Conservation (phyloP, 2,329 filamentous ascomycete genomes). For the Tolypocladium capitatum region DNA sequence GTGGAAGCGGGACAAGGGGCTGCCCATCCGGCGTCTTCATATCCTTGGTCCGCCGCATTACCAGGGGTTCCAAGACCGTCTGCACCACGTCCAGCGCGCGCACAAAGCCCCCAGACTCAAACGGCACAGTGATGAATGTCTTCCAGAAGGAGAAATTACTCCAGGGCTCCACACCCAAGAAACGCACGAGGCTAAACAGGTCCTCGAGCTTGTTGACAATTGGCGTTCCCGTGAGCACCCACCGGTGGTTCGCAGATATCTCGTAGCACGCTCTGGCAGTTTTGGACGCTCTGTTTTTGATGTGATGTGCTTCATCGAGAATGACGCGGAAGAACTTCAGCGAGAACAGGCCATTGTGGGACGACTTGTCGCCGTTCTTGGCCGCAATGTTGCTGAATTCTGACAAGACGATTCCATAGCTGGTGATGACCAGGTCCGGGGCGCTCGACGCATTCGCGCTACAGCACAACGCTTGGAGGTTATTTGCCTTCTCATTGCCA, state of each 20-base stretch:
- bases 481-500: slow-evolving; percentile 67
- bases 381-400: slow-evolving; percentile 63
- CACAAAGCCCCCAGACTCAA: slow-evolving; percentile 90
- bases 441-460: slow-evolving; percentile 59
- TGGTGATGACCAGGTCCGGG: slow-evolving; percentile 86
- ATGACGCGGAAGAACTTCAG: slow-evolving; percentile 92
- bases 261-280: slow-evolving; percentile 93
- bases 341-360: slow-evolving; percentile 69
- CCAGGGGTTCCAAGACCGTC: slow-evolving; percentile 89
- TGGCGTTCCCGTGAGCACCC: slow-evolving; percentile 88
- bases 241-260: slow-evolving; percentile 70
- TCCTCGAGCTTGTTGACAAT: slow-evolving; percentile 96
- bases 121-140: slow-evolving; percentile 94
- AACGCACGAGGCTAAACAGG: slow-evolving; percentile 82
- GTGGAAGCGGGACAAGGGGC: slow-evolving; percentile 65
- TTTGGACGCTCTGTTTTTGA: slow-evolving; percentile 84
- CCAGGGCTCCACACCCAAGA: slow-evolving; percentile 92
- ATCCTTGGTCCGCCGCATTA: slow-evolving; percentile 87
- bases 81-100: slow-evolving; percentile 92
- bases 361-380: slow-evolving; percentile 50
- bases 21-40: slow-evolving; percentile 87
- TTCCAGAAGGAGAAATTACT: slow-evolving; percentile 99
- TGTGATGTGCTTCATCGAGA: slow-evolving; percentile 86
- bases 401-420: slow-evolving; percentile 82
- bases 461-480: slow-evolving; percentile 69